Conservation (phyloP, 345 rosid species). For the Eucalyptus victrix region DNA sequence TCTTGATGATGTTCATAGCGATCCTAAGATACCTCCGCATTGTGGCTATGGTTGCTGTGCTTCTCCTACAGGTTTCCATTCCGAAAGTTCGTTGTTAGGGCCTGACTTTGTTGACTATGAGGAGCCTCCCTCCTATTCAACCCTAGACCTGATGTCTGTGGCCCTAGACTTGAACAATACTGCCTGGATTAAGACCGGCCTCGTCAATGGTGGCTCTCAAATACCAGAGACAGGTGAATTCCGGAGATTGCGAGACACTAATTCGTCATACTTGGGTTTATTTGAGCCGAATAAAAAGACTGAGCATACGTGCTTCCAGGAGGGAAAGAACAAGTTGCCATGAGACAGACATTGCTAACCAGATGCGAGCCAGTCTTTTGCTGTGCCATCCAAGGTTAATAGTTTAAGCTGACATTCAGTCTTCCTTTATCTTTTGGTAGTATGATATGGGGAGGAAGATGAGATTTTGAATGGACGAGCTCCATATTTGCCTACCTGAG, state of each 20-base stretch:
- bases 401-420: background rate
- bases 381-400: background rate
- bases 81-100: conserved; percentile 41
- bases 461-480: background rate
- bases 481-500: background rate
- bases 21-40: conserved; percentile 36
- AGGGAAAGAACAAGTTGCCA: background rate
- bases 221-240: background rate
- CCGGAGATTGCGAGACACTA: background rate
- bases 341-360: background rate
- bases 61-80: conserved; percentile 6
- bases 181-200: conserved; percentile 77
- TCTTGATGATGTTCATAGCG: conserved; percentile 38
- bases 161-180: conserved; percentile 84
- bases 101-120: conserved; percentile 80
- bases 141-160: conserved; percentile 63
- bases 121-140: conserved; percentile 47
- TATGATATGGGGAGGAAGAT: background rate
- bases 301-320: background rate
- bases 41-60: conserved; percentile 78
- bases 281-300: background rate
- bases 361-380: background rate
- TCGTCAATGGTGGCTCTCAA: conserved; percentile 17
- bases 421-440: background rate
- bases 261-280: background rate